Evolutionary conservation across 768 basidiomycete genomes (phyloP).

Genomic region (Pulveroboletus sp.): DNA sequence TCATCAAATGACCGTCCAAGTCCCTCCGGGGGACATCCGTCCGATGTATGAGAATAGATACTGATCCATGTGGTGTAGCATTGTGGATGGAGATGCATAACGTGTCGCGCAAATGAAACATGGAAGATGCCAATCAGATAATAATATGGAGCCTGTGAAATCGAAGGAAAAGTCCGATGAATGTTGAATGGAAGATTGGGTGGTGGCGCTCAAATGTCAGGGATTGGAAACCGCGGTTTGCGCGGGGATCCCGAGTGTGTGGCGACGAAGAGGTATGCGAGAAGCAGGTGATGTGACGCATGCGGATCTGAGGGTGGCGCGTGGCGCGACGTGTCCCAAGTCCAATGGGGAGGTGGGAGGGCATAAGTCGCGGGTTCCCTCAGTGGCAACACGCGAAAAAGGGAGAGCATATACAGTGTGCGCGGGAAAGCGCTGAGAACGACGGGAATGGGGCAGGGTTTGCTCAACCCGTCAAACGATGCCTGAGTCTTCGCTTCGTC

Average conservation of each 20-base stretch:
- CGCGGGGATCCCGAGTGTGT: constrained; percentile 20
- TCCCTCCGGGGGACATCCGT: constrained; percentile 25
- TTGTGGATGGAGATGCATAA: constrained; percentile 30
- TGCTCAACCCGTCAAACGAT: constrained; percentile 27
- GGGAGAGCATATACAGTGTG: constrained; percentile 23
- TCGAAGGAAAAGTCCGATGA: constrained; percentile 13
- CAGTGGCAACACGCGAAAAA: constrained; percentile 21
- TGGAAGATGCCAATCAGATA: constrained; percentile 25
- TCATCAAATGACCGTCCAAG: constrained; percentile 11
- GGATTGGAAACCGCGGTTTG: constrained; percentile 11
- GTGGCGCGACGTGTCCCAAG: constrained; percentile 25
- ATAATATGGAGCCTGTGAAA: constrained; percentile 25
- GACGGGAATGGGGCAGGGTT: constrained; percentile 3
- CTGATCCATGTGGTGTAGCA: constrained; percentile 20
- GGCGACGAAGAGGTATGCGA: constrained; percentile 12
- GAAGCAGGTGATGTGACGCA: constrained; percentile 18
- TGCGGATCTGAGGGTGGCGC: constrained; percentile 20
- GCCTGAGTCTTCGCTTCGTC: constrained; percentile 37
- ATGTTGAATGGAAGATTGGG: constrained; percentile 4
- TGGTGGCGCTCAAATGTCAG: neutral
- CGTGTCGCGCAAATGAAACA: constrained; percentile 20
- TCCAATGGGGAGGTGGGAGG: constrained; percentile 15
- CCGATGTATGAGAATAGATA: constrained; percentile 31
- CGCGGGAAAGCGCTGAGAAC: constrained; percentile 10
- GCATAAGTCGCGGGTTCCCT: constrained; percentile 24